Evolutionary conservation across 2,329 filamentous ascomycete genomes (phyloP).

Genomic region (Exophiala xenobiotica): DNA sequence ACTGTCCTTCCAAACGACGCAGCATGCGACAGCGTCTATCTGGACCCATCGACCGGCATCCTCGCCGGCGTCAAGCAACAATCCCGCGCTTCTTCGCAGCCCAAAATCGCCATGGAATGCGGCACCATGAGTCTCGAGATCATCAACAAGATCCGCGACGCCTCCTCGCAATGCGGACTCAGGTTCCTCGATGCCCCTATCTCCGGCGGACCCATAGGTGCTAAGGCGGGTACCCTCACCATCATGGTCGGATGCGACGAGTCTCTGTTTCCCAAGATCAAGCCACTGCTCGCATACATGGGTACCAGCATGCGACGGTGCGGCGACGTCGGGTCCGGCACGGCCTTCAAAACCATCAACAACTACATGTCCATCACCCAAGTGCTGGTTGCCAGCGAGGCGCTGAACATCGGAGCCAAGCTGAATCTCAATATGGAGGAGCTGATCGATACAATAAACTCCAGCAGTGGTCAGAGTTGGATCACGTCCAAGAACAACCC

Average conservation of each 20-base stretch:
- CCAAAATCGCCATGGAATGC: conserved; percentile 15
- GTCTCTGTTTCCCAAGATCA: conserved; percentile 1
- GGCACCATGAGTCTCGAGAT: conserved; percentile 10
- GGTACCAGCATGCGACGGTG: conserved; percentile 29
- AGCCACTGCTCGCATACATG: conserved; percentile 13
- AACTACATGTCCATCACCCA: conserved; percentile 31
- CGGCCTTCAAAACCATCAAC: conserved; percentile 31
- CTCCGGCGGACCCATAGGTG: conserved; percentile 13
- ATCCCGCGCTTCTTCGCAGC: background rate
- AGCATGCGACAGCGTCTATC: conserved; percentile 1
- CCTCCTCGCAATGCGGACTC: conserved; percentile 1
- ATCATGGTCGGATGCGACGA: conserved; percentile 16
- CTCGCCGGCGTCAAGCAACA: conserved; percentile 5
- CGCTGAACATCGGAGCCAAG: conserved; percentile 5
- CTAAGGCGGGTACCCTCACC: conserved; percentile 10
- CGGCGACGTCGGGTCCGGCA: conserved; percentile 29
- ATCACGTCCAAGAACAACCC: conserved; percentile 32
- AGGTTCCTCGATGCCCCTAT: conserved; percentile 14
- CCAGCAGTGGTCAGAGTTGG: conserved; percentile 28
- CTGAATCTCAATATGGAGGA: conserved; percentile 25
- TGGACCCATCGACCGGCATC: conserved; percentile 3
- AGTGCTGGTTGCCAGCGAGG: conserved; percentile 25
- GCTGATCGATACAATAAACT: conserved; percentile 29
- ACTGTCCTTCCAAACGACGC: conserved; percentile 9
- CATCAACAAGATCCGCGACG: conserved; percentile 7